Evolutionary conservation across 805 yeast species (phyloP), one percentile per base, ranked within the genome.

Genomic region (Candida vartiovaarae): DNA sequence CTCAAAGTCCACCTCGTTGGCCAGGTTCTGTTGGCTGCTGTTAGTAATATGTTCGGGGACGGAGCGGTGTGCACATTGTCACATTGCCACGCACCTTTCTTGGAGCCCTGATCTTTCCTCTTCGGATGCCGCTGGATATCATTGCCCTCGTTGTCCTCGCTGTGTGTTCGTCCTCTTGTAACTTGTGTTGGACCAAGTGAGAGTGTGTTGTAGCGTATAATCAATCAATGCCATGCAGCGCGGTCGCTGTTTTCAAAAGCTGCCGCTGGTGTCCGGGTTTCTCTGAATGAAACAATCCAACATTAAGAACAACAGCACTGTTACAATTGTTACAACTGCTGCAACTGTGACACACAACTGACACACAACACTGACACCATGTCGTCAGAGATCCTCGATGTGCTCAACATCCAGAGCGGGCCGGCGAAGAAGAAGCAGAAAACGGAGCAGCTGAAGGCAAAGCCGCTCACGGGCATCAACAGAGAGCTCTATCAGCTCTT

Each of bases 401-500:
- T 85, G 46, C 69, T 85, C 48, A 83, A 84, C 64, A 77, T 84
- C 50, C 80, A 75, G 41, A 58, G 58, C n/a, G 53, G 44, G 28
- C 53, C 48, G 10, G 49, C 61, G 1, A 57, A 55, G 46, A 65
- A 67, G 48, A 64, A 61, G 54, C 65, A 63, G 44, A 67, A 63
- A 43, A n/a, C 41, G 3, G 50, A 44, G 35, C 47, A 42, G 32
- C 49, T 41, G 30, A 53, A 50, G 35, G 50, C 55, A 29, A 65
- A 64, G 36, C 52, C 52, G n/a, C 41, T 47, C 6, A 68, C 80
- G 2, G 95, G 95, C 26, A 84, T 91, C 78, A 90, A 86, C 49
- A 75, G 98, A 53, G 99, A 93, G 61, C 68, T 93, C 42, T 90
- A 84, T 63, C 84, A 84, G 51, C 71, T 95, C 42, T 68, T 93